phyloP scores from a whole-genome alignment of 345 rosid species.

The Citrus australasica region DNA sequence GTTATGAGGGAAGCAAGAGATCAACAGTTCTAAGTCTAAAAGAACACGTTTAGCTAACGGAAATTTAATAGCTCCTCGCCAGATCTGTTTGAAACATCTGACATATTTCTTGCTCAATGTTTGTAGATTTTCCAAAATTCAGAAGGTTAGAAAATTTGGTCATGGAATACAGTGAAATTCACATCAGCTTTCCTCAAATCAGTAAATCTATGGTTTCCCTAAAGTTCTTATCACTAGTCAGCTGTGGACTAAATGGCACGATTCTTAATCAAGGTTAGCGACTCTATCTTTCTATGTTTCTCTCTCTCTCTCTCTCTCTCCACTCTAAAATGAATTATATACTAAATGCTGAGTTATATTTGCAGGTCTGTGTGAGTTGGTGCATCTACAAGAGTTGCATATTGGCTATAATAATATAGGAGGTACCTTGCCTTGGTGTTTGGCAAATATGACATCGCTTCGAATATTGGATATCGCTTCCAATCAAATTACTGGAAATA shows the following conservation, averaged over 20 bases:
- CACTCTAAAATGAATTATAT: too few relatives aligned
- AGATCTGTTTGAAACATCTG: too few relatives aligned
- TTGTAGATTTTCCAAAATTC: neutral
- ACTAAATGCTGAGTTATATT: neutral
- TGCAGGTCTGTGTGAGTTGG: neutral
- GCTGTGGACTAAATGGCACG: neutral
- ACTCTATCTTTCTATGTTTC: too few relatives aligned
- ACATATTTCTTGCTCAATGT: too few relatives aligned
- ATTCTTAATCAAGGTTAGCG: neutral
- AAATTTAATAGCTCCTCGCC: too few relatives aligned
- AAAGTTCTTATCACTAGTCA: neutral
- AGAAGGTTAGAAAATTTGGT: neutral
- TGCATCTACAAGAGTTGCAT: neutral
- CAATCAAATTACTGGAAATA: slow-evolving; percentile 9
- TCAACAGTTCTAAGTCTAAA: too few relatives aligned
- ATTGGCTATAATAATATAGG: neutral
- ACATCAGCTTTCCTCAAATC: neutral
- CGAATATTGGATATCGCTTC: neutral
- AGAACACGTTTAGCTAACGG: too few relatives aligned
- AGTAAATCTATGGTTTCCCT: neutral
- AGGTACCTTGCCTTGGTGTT: neutral
- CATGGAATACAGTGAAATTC: neutral
- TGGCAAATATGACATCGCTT: neutral
- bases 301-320: too few relatives aligned
- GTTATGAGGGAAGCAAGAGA: too few relatives aligned